These are phyloP conservation scores for Boletus vinaceobasis DNA, from an alignment of 768 basidiomycete species.

Conservation along the genomic window DNA sequence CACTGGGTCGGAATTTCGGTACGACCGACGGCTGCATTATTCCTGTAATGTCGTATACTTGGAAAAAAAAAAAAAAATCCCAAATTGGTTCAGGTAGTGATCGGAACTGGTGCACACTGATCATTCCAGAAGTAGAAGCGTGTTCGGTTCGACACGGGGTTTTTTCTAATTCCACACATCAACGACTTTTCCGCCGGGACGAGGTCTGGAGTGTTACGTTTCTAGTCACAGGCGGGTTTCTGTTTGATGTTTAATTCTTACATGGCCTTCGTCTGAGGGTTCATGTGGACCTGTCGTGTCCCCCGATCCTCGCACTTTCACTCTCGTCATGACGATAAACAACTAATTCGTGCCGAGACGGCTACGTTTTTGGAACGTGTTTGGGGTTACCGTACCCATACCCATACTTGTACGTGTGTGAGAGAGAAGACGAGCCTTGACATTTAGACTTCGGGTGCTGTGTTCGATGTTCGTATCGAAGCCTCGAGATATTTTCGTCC, in stretches of 20 bases:
- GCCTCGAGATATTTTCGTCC: conserved; percentile 7
- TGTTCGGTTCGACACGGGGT: background rate
- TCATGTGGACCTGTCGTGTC: background rate
- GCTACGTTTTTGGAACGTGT: background rate
- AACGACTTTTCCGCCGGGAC: background rate
- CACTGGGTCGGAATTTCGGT: background rate
- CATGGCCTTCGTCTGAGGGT: background rate
- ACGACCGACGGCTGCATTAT: background rate
- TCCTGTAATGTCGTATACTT: background rate
- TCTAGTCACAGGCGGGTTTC: background rate
- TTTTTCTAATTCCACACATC: background rate
- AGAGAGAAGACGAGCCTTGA: background rate
- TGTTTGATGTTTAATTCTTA: background rate
- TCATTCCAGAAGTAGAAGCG: background rate
- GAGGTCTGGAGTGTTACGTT: background rate
- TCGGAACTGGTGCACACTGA: conserved; percentile 9
- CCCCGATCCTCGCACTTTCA: background rate
- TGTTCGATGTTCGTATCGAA: background rate
- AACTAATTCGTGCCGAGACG: background rate
- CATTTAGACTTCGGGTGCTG: conserved; percentile 12
- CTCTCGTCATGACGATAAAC: background rate
- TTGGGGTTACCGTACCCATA: background rate
- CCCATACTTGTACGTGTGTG: background rate
- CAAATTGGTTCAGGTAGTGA: background rate
- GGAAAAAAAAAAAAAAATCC: background rate